Base-by-base conservation (phyloP, 2,329 filamentous ascomycete species). In the Trichoderma sp. region DNA sequence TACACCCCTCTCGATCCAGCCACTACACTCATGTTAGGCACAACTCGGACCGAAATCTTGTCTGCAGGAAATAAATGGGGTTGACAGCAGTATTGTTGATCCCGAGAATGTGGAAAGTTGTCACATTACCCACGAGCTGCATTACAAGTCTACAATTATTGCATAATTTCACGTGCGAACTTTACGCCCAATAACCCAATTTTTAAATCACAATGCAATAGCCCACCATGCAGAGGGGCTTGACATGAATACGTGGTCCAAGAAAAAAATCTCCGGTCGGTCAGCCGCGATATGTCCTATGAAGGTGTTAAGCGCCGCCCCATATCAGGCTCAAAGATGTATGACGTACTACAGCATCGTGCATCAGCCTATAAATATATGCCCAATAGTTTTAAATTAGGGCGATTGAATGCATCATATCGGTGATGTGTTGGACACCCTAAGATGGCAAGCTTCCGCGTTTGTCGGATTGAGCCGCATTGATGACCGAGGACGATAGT, bases 241-340 rank as follows among this genome's bases (percentile, higher is more conserved):
- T 22, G 25, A 29, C 17, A 32, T 54, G 48, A 42, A 64, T 53
- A 64, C 60, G 60, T 64, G 60, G 60, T 45, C 50, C 25, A 63
- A 63, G 60, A n/a, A 22, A 9, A 64, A 25, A 32, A 4, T 54
- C 19, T 48, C n/a, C 35, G 39, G 34, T 7, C n/a, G 0, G 50
- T 54, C 60, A 45, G 34, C 8, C 35, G n/a, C 8, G 27, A 15
- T 22, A 8, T 7, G 25, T 25, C 5, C 27, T 8, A 15, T 5
- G 1, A 15, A 29, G 37, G 15, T 54, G 25, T 13, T 13, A 1
- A 39, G 1, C 10, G 9, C 7, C 9, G 48, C 48, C 60, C 25
- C 32, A 64, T 54, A 54, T 53, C 37, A 32, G 35, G 60, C 35
- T 42, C 35, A n/a, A 13, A 53, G 15, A 32, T 39, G 34, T 13